A percentile compares a stretch with the other conserved stretches of the same genome.
Conservation (phyloP, 108 stramenopile genomes). For the Fistulifera pelliculosa region DNA sequence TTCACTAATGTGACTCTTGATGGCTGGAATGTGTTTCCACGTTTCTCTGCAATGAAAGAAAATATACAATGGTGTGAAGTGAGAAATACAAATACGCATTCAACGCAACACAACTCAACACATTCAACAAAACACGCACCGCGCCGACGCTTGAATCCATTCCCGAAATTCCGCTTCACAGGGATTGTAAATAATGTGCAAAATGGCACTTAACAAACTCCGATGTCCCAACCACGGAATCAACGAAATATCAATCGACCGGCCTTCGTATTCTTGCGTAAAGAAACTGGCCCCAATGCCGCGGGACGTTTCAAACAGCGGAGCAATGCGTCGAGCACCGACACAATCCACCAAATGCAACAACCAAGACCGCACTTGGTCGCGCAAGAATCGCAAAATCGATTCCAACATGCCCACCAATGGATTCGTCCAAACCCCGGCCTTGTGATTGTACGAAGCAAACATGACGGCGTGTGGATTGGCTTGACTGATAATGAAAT, state of each 20-base stretch:
- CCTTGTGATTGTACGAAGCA: slow-evolving; percentile 61
- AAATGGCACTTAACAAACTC: slow-evolving; percentile 61
- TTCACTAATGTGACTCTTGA: slow-evolving; percentile 82
- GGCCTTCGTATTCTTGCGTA: slow-evolving; percentile 92
- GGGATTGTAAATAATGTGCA: slow-evolving; percentile 87
- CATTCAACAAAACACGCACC: background rate
- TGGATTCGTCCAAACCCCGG: slow-evolving; percentile 71
- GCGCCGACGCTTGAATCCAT: slow-evolving; percentile 73
- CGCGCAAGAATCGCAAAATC: slow-evolving; percentile 77
- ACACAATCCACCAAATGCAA: slow-evolving; percentile 74
- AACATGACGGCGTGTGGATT: slow-evolving; percentile 92
- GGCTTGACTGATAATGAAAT: slow-evolving; percentile 95
- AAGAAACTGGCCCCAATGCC: slow-evolving; percentile 68
- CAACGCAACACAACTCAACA: too few species aligned
- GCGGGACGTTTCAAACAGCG: slow-evolving; percentile 68
- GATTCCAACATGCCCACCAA: slow-evolving; percentile 68
- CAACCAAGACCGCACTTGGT: slow-evolving; percentile 76
- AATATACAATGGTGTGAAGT: too few species aligned
- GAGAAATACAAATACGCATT: too few species aligned
- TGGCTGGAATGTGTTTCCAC: slow-evolving; percentile 78
- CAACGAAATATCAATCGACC: slow-evolving; percentile 92
- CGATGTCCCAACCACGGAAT: slow-evolving; percentile 88
- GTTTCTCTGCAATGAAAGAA: slow-evolving; percentile 37
- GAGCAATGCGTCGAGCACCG: slow-evolving; percentile 69
- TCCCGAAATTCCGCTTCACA: slow-evolving; percentile 65